Evolutionary conservation across 2,329 filamentous ascomycete species (phyloP).

Genomic region (Diaporthe humulicola): DNA sequence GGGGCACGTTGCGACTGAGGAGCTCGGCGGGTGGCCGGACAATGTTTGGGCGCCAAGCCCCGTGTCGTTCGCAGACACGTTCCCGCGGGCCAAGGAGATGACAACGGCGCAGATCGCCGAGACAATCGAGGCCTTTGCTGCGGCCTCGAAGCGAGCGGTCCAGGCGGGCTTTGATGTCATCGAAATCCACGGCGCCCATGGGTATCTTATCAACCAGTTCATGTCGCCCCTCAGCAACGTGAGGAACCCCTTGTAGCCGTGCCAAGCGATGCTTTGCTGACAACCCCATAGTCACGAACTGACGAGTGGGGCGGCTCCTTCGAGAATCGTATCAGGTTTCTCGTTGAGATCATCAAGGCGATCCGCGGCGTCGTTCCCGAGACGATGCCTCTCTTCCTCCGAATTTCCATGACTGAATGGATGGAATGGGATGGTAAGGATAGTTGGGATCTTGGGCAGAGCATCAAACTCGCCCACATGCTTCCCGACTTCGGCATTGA

Average conservation of each 20-base stretch:
- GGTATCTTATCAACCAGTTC: slow-evolving; percentile 77
- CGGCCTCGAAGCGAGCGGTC: slow-evolving; percentile 70
- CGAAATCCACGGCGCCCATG: slow-evolving; percentile 76
- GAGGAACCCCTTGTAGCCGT: slow-evolving; percentile 40
- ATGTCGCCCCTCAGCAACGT: slow-evolving; percentile 70
- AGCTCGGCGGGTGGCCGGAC: slow-evolving; percentile 68
- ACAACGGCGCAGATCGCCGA: slow-evolving; percentile 75
- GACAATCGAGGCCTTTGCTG: slow-evolving; percentile 73
- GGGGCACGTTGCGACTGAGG: slow-evolving; percentile 66
- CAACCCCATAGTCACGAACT: slow-evolving; percentile 61
- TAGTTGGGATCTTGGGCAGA: slow-evolving; percentile 79
- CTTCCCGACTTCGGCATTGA: slow-evolving; percentile 83
- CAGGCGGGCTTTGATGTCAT: slow-evolving; percentile 82
- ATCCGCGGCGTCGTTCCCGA: slow-evolving; percentile 66
- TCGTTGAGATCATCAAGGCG: slow-evolving; percentile 66
- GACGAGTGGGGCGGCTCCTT: slow-evolving; percentile 76
- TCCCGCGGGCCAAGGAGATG: slow-evolving; percentile 76
- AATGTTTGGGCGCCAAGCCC: slow-evolving; percentile 66
- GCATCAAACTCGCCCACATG: slow-evolving; percentile 74
- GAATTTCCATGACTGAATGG: slow-evolving; percentile 75
- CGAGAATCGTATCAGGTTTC: slow-evolving; percentile 74
- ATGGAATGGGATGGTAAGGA: slow-evolving; percentile 62
- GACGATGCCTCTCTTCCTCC: slow-evolving; percentile 68
- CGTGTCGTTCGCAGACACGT: slow-evolving; percentile 71
- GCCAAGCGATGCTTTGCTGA: neutral